Percentiles rank a stretch among this genome's conserved stretches.
phyloP scores from a whole-genome alignment of 345 rosid species.

The Brassica rapa region DNA sequence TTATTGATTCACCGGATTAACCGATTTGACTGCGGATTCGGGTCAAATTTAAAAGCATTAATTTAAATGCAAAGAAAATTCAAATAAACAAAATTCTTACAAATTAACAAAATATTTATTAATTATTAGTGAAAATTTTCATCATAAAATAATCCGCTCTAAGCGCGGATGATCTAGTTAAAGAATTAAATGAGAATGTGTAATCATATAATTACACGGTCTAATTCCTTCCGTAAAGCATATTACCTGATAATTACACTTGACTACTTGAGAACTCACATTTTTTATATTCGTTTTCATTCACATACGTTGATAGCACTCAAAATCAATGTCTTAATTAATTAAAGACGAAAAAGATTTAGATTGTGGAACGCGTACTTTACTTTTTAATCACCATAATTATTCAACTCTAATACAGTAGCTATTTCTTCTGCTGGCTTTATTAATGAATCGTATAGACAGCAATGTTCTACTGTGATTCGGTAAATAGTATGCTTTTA shows the following conservation, averaged over 20 bases:
- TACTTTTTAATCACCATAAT: not conserved
- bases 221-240: constrained; percentile 26
- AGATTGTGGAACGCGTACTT: not conserved
- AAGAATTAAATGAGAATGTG: constrained; percentile 11
- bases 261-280: not conserved
- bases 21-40: no score
- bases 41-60: no score
- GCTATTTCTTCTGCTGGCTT: not conserved
- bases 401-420: not conserved
- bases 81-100: no score
- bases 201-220: constrained; percentile 34
- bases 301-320: constrained; percentile 16
- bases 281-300: constrained; percentile 8
- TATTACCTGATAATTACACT: constrained; percentile 32
- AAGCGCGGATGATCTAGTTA: not conserved
- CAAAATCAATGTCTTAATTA: not conserved
- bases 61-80: no score
- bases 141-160: no score
- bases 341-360: not conserved
- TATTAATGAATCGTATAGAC: not conserved
- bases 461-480: not conserved
- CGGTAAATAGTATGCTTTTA: not conserved
- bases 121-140: no score
- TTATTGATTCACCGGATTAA: no score
- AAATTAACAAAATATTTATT: no score